Conservation (phyloP, 306 rosid species). For the Styphnolobium japonicum region DNA sequence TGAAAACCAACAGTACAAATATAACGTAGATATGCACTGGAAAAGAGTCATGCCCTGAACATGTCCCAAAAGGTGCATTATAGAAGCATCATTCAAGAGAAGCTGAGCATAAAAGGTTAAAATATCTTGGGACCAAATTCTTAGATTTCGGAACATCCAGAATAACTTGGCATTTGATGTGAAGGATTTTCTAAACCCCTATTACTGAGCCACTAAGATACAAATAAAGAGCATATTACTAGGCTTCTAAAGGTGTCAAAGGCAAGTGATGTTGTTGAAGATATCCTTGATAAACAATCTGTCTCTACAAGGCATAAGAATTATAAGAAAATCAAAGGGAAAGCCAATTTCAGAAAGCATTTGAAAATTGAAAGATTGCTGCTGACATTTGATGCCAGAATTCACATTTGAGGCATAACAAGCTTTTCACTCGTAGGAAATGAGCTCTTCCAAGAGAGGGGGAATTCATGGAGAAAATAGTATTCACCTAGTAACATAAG, state of each 20-base stretch:
- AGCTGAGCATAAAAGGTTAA: no score
- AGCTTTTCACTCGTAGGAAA: slow-evolving; percentile 6
- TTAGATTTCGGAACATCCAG: neutral
- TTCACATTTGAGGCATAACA: neutral
- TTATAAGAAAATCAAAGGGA: neutral
- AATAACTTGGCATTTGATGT: neutral
- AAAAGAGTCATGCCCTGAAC: no score
- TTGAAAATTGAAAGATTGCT: neutral
- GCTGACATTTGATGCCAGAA: neutral
- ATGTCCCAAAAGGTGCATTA: no score
- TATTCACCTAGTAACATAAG: no score
- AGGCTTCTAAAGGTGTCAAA: neutral
- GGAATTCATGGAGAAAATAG: neutral
- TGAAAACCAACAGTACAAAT: no score
- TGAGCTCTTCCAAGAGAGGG: neutral
- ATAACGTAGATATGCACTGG: no score
- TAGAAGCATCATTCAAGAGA: no score
- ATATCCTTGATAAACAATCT: neutral
- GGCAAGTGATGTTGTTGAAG: no score
- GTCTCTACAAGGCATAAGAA: neutral
- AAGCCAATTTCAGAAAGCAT: slow-evolving; percentile 13
- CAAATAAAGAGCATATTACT: neutral
- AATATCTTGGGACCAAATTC: neutral
- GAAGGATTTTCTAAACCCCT: neutral
- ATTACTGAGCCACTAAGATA: neutral